Base-by-base conservation (phyloP, 352 stramenopile species). In the Phytophthora lateralis region DNA sequence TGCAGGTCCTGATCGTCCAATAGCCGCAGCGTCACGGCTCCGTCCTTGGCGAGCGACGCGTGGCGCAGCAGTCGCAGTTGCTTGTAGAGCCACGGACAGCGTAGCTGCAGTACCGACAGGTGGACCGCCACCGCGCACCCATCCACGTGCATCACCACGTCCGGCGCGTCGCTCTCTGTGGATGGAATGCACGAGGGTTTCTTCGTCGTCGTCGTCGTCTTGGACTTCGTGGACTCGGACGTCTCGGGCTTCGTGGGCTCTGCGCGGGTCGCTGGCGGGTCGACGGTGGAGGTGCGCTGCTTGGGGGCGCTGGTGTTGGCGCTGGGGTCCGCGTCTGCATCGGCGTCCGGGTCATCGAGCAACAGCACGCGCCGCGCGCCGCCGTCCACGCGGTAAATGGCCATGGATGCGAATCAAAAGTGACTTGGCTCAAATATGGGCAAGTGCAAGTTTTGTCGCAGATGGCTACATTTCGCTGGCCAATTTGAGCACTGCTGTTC, bases 101-200 rank as follows among this genome's bases (percentile, higher is more conserved):
- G 68, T 2, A 44, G 34, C 26, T 76, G 58, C 12, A 89, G 29
- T 26, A 81, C 55, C 1, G 39, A 52, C 4, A 66, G 35, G 51
- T 88, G 75, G 7, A 89, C 15, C 14, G 59, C 59, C 35, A 92
- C 76, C 17, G 77, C 73, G 58, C 83, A 92, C 24, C 56, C 60
- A 21, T 80, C 64, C 0, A 79, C 66, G 49, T 89, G 78, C 14
- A 92, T 49, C 34, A 83, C 47, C 7, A 83, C 52, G 55, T 91
- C 79, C 2, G 67, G 51, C 26, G 57, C 59, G 12, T 58, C 32
- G 8, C n/a, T 55, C 52, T 66, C 59, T 1, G 57, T 51, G 3
- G 45, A 37, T 9, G 48, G 20, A n/a, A 68, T 63, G 39, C 35
- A 57, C 15, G 59, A 51, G 24, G 46, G 44, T 5, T 47, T 49